Evolutionary conservation across 495 filamentous ascomycete species (phyloP).

Genomic region (Coniosporium apollinis): DNA sequence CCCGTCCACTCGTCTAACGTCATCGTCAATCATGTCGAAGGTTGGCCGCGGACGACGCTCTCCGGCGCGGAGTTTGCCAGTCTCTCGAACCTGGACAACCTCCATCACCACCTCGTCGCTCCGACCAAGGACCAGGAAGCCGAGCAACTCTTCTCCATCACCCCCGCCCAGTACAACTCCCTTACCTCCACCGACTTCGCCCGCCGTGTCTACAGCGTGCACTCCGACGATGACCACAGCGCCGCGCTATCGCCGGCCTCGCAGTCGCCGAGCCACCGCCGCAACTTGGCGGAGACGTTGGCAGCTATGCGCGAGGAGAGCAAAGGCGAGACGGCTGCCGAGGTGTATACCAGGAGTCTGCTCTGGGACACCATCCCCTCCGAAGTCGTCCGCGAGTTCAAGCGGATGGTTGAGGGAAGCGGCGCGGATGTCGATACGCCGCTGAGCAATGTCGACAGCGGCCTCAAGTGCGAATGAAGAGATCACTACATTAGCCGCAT

Average conservation of each 20-base stretch:
- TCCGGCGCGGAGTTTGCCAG: slow-evolving; percentile 34
- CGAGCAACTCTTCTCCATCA: slow-evolving; percentile 75
- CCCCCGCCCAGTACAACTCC: slow-evolving; percentile 76
- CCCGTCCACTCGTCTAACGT: no score
- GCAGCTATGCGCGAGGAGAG: slow-evolving; percentile 55
- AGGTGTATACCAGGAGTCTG: slow-evolving; percentile 82
- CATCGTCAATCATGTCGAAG: slow-evolving; percentile 20
- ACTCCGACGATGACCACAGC: slow-evolving; percentile 26
- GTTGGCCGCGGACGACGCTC: slow-evolving; percentile 25
- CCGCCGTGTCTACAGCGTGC: slow-evolving; percentile 34
- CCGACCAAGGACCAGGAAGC: slow-evolving; percentile 75
- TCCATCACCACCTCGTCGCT: slow-evolving; percentile 54
- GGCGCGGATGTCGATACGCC: no score
- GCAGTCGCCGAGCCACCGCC: slow-evolving; percentile 23
- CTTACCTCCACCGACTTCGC: slow-evolving; percentile 55
- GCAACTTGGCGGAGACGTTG: slow-evolving; percentile 70
- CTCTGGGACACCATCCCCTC: slow-evolving; percentile 88
- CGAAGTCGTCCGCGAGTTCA: slow-evolving; percentile 86
- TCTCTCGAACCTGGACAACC: slow-evolving; percentile 48
- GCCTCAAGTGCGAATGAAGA: no score
- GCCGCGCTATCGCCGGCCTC: slow-evolving; percentile 9
- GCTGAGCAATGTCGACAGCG: no score
- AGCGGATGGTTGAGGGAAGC: slow-evolving; percentile 51
- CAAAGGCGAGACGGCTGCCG: slow-evolving; percentile 53
- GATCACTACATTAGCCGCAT: no score